Percentiles rank a stretch among this genome's conserved stretches.
These are phyloP conservation scores for Zancudomyces culisetae DNA, from an alignment of 371 early-diverging fungal genomes.

Conservation along the genomic window DNA sequence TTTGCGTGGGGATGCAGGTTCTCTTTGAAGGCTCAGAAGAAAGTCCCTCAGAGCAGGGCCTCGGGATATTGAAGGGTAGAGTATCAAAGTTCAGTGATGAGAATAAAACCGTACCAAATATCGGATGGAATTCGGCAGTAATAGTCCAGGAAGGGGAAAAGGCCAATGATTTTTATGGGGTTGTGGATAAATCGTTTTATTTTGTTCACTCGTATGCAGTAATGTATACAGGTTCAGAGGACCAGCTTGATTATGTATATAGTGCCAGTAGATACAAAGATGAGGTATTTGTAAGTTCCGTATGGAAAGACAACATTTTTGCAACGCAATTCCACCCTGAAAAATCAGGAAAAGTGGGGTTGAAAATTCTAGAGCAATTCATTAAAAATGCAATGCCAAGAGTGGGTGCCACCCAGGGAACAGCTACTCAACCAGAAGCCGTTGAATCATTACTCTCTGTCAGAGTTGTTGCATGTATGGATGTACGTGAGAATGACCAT, in stretches of 20 bases:
- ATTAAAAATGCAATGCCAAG: slow-evolving; percentile 28
- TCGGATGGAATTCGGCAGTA: slow-evolving; percentile 85
- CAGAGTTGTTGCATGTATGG: slow-evolving; percentile 91
- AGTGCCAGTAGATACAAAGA: slow-evolving; percentile 71
- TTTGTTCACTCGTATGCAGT: slow-evolving; percentile 93
- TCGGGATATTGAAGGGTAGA: slow-evolving; percentile 63
- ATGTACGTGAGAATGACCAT: slow-evolving; percentile 85
- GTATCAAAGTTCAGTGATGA: slow-evolving; percentile 42
- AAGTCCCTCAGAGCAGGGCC: slow-evolving; percentile 52
- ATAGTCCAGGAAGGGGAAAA: slow-evolving; percentile 15
- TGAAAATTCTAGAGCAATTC: slow-evolving; percentile 62
- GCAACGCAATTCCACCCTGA: slow-evolving; percentile 97
- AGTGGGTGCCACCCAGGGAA: slow-evolving; percentile 9
- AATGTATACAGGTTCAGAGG: slow-evolving; percentile 29
- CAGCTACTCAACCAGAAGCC: slow-evolving; percentile 10
- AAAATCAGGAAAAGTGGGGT: slow-evolving; percentile 81
- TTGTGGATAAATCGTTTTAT: slow-evolving; percentile 41
- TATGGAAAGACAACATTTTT: slow-evolving; percentile 70
- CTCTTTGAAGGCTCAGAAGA: slow-evolving; percentile 85
- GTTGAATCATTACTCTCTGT: slow-evolving; percentile 46
- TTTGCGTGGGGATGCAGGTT: slow-evolving; percentile 96
- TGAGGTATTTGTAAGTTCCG: slow-evolving; percentile 63
- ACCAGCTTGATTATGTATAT: slow-evolving; percentile 21
- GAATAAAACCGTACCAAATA: slow-evolving; percentile 82
- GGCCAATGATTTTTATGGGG: neutral